Percentiles rank a stretch among this genome's conserved stretches.
These are phyloP conservation scores for Picea glauca DNA, from an alignment of 75 land plant species.

Conservation along the genomic window DNA sequence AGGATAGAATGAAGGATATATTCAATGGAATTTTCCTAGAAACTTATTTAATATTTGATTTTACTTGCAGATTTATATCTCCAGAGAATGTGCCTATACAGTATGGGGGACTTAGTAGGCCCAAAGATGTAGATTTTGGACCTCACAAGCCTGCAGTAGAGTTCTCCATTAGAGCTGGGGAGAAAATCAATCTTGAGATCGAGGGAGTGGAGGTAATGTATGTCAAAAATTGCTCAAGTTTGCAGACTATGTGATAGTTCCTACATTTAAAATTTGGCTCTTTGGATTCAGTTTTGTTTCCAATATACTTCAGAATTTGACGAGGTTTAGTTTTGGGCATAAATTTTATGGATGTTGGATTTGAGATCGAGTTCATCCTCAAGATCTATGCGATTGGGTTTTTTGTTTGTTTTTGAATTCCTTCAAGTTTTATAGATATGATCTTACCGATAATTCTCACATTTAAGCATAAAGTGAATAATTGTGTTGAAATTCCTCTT, in stretches of 20 bases:
- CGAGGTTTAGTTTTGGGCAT: neutral
- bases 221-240: neutral
- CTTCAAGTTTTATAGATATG: neutral
- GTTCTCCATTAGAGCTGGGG: slow-evolving; percentile 73
- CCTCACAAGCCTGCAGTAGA: slow-evolving; percentile 71
- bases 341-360: neutral
- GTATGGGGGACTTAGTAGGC: slow-evolving; percentile 86
- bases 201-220: slow-evolving; percentile 66
- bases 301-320: neutral
- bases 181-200: slow-evolving; percentile 76
- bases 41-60: neutral
- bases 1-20: neutral
- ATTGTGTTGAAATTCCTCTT: neutral
- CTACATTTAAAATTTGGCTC: neutral
- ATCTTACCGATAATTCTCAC: neutral
- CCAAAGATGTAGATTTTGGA: slow-evolving; percentile 53
- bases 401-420: neutral
- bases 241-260: neutral
- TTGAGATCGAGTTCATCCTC: neutral
- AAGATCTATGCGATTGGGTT: neutral
- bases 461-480: neutral
- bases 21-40: neutral
- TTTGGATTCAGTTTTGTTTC: neutral
- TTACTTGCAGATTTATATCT: slow-evolving; percentile 63
- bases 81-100: slow-evolving; percentile 87